Conservation (phyloP, 1,284 basidiomycete genomes). For the Cryptococcus wingfieldii region DNA sequence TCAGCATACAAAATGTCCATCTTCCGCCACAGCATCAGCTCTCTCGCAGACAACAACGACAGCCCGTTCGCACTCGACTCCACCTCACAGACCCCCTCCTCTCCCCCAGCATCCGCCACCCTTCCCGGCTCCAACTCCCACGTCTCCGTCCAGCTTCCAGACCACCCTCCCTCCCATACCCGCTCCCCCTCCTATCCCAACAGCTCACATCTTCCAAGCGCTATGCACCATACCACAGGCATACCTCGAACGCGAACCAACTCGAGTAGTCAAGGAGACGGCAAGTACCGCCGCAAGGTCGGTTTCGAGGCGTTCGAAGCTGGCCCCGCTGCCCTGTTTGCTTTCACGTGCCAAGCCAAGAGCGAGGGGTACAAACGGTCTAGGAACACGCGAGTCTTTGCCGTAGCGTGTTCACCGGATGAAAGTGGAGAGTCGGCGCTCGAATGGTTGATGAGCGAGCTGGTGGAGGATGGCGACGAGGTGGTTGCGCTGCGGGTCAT, state of each 20-base stretch:
- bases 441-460: constrained; percentile 79
- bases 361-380: constrained; percentile 74
- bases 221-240: constrained; percentile 15
- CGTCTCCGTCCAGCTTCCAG: constrained; percentile 15
- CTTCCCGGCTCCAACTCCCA: constrained; percentile 2
- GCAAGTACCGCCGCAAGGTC: constrained; percentile 76
- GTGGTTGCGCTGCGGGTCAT: constrained; percentile 86
- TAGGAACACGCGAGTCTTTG: constrained; percentile 78
- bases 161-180: background rate
- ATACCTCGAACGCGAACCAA: constrained; percentile 34
- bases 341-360: constrained; percentile 59
- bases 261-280: constrained; percentile 34
- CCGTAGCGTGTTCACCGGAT: constrained; percentile 84
- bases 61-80: constrained; percentile 3
- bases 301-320: constrained; percentile 78
- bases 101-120: constrained; percentile 10
- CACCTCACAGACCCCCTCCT: constrained; percentile 1
- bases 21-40: background rate
- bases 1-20: background rate
- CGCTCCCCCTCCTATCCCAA: background rate
- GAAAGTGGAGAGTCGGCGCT: constrained; percentile 79
- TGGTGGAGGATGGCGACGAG: constrained; percentile 91
- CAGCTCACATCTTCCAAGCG: constrained; percentile 11
- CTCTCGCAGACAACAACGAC: constrained; percentile 1
- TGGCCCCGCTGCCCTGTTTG: constrained; percentile 52